These are phyloP conservation scores for Macrophomina phaseolina DNA, from an alignment of 2,329 filamentous ascomycete species.

Conservation along the genomic window DNA sequence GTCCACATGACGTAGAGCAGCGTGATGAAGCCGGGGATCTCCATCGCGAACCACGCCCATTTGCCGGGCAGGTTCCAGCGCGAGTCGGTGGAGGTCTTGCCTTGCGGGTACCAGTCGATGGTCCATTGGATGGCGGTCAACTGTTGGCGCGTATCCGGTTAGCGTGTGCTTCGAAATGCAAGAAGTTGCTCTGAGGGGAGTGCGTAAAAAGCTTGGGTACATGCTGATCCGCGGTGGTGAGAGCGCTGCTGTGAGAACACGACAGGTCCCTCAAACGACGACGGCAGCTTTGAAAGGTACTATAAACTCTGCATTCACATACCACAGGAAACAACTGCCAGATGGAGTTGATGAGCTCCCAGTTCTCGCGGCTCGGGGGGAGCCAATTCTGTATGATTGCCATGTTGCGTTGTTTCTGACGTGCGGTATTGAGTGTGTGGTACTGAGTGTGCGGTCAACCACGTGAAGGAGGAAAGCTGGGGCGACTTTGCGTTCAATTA, in stretches of 20 bases:
- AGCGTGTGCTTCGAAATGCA: background rate
- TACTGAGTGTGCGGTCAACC: background rate
- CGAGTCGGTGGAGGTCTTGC: constrained; percentile 82
- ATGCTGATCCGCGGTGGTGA: background rate
- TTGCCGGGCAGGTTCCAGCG: constrained; percentile 86
- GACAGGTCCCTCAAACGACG: background rate
- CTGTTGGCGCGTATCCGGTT: constrained; percentile 52
- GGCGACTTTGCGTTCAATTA: background rate
- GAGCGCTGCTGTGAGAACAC: background rate
- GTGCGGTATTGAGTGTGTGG: background rate
- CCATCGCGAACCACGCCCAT: constrained; percentile 87
- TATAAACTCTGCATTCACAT: constrained; percentile 29
- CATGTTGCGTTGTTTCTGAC: constrained; percentile 38
- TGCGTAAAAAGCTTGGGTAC: background rate
- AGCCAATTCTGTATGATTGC: constrained; percentile 51
- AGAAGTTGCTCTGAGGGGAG: too few species aligned
- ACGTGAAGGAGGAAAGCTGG: background rate
- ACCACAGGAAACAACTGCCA: constrained; percentile 60
- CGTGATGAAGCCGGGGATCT: constrained; percentile 76
- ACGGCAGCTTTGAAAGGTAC: background rate
- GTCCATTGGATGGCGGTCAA: constrained; percentile 75
- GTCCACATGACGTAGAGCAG: constrained; percentile 79
- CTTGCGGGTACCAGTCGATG: constrained; percentile 83
- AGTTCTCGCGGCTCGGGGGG: constrained; percentile 58
- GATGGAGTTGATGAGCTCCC: constrained; percentile 51